Evolutionary conservation across 1,284 basidiomycete genomes (phyloP).

Genomic region (Malassezia pachydermatis): DNA sequence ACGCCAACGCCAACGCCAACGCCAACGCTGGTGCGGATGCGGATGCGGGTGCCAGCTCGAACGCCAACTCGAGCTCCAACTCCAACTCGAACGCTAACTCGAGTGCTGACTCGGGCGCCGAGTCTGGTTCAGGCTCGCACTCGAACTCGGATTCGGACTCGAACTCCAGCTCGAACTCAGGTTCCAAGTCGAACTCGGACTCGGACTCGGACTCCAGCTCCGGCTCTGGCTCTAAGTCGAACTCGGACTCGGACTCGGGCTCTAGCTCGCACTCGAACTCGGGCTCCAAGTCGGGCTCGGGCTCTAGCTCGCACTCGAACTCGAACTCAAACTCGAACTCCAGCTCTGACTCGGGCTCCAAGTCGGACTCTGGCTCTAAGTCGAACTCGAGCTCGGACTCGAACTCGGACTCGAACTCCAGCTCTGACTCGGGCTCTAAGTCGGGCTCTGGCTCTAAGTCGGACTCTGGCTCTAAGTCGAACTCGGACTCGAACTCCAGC

Average conservation of each 20-base stretch:
- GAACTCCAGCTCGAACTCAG: conserved; percentile 3
- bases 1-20: not conserved
- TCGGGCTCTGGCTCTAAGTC: conserved; percentile 7
- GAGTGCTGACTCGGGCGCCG: not conserved
- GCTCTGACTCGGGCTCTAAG: conserved; percentile 5
- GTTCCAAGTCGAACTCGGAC: not conserved
- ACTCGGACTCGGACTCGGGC: conserved; percentile 3
- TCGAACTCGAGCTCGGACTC: conserved; percentile 8
- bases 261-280: conserved; percentile 7
- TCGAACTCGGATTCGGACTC: conserved; percentile 8
- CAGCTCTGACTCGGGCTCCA: conserved; percentile 4
- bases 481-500: not conserved
- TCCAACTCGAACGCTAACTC: conserved; percentile 5
- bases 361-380: conserved; percentile 3
- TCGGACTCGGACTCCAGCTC: not conserved
- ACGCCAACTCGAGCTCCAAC: not conserved
- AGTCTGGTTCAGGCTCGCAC: conserved; percentile 3
- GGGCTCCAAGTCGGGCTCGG: not conserved
- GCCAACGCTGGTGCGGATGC: not conserved
- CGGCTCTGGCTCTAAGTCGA: conserved; percentile 5
- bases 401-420: not conserved
- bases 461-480: conserved; percentile 4
- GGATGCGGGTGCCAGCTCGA: not conserved
- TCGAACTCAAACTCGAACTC: conserved; percentile 1
- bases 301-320: conserved; percentile 3